Evolutionary conservation across 306 rosid species (phyloP).

Genomic region (Lagenaria siceraria): DNA sequence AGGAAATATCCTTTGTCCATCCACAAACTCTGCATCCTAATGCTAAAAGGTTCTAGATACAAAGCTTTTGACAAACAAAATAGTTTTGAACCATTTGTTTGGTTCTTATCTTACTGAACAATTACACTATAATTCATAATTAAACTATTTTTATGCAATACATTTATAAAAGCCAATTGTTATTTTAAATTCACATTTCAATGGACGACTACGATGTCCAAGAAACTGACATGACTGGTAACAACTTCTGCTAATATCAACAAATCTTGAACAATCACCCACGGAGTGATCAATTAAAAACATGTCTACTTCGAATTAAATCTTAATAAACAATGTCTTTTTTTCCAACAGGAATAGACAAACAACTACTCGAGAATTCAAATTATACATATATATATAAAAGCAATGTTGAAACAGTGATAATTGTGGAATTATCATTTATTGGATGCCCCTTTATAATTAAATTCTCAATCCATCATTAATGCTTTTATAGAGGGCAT

Average conservation of each 20-base stretch:
- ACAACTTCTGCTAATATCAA: background rate
- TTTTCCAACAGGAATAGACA: background rate
- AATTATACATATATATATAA: too few species aligned
- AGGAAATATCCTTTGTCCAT: background rate
- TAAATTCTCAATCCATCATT: background rate
- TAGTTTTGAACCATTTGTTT: background rate
- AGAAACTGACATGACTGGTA: background rate
- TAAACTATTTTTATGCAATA: background rate
- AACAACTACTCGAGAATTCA: background rate
- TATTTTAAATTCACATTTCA: too few species aligned
- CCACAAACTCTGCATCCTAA: background rate
- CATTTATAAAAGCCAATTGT: background rate
- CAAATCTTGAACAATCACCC: background rate
- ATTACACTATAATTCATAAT: background rate
- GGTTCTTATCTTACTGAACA: background rate
- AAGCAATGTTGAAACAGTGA: background rate
- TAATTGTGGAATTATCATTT: background rate
- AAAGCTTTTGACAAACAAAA: background rate
- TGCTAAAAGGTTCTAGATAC: background rate
- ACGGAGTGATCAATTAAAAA: background rate
- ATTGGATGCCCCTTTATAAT: background rate
- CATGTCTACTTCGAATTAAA: background rate
- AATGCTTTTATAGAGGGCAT: too few species aligned
- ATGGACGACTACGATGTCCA: background rate
- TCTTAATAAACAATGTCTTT: background rate